Base-by-base conservation (phyloP, 208 protist genomes). In the Acanthamoeba rhysodes region DNA sequence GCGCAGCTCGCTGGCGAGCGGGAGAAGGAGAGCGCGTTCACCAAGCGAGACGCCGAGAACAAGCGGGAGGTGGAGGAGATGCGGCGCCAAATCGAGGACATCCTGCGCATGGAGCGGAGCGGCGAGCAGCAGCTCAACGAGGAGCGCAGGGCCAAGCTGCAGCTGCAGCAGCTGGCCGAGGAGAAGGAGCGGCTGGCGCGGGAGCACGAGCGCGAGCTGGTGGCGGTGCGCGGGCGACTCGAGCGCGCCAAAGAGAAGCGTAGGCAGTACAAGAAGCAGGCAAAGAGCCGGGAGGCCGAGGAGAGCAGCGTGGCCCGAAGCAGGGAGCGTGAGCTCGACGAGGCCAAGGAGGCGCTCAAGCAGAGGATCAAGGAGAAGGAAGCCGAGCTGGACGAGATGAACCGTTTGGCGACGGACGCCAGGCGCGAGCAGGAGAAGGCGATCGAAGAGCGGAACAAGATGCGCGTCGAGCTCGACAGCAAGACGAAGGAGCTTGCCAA, bases 331-430 rank as follows among this genome's bases (percentile, higher is more conserved):
- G 76, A 85, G 34, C 41, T 57, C 27, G 76, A 85, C 27, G 76
- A 85, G 76, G 76, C 76, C 27, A 24, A 7, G 12, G 76, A 57
- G 45, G 76, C 34, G 27, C 76, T 85, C 5, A 57, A 34, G 45
- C 76, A 85, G 14, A 7, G 9, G 24, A 1, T 85, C 27, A 50
- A 57, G 41, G 76, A 85, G 48, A 85, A 85, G 76, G 76, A 85
- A 24, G 76, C 76, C 76, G 76, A 85, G 76, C 76, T 85, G 20
- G 55, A 57, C 41, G 76, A 85, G 76, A 85, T 85, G 76, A 85
- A 85, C 41, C 34, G 48, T 41, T 27, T 85, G 41, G 76, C 76
- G 27, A 85, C 76, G 41, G 76, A 85, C 48, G 76, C 76, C 76
- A 85, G 27, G 76, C 76, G 76, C 20, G 76, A 85, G 76, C 34